Percentiles rank a stretch among this genome's conserved stretches.
Conservation (phyloP, 257 asterid genomes). For the Solanum ossicruentum region DNA sequence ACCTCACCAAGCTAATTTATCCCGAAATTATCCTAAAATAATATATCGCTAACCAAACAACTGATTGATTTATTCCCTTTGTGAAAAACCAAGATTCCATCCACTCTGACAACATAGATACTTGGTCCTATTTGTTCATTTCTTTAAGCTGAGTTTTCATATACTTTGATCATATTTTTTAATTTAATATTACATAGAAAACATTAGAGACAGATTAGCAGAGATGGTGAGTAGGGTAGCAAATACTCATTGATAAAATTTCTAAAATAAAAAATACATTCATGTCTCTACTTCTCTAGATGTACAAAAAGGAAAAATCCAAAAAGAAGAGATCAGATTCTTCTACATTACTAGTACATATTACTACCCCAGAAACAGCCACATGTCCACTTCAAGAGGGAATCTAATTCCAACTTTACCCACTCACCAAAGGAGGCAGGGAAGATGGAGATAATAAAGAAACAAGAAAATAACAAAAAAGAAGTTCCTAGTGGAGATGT, state of each 20-base stretch:
- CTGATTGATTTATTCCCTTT: neutral
- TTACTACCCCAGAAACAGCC: conserved; percentile 2
- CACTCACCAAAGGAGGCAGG: neutral
- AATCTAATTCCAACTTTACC: neutral
- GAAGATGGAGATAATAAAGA: neutral
- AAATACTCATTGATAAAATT: neutral
- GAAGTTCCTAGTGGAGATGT: neutral
- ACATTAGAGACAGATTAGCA: neutral
- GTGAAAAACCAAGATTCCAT: neutral
- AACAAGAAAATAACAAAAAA: neutral
- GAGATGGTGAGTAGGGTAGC: neutral
- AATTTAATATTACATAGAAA: neutral
- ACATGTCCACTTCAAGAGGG: neutral
- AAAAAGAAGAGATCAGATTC: conserved; percentile 2
- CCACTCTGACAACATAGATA: neutral
- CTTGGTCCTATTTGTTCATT: neutral
- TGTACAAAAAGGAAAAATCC: conserved; percentile 16
- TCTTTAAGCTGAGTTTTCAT: neutral
- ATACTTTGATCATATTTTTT: neutral
- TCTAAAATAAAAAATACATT: conserved; percentile 8
- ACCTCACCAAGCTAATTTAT: no score
- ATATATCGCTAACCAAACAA: no score
- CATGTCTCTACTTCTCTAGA: conserved; percentile 16
- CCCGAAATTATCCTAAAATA: no score
- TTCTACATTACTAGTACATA: neutral